Base-by-base conservation (phyloP, 495 filamentous ascomycete genomes). In the Immersiella caudata region DNA sequence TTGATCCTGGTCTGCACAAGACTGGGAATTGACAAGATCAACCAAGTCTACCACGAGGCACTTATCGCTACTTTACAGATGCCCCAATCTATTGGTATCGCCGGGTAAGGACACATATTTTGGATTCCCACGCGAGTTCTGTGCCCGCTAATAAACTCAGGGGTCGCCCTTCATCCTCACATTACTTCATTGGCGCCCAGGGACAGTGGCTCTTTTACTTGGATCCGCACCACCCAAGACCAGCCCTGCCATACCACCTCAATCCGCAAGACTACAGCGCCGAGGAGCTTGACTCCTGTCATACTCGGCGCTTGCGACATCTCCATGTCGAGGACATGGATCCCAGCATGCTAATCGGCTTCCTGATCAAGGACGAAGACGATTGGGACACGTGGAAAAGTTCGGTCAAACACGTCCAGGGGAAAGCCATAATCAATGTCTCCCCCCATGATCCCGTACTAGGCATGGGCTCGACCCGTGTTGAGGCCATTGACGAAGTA, bases 261-360 rank as follows among this genome's bases (percentile, higher is more conserved):
- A 69, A 84, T 20, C 78, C 80, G 2, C 66, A 79, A 18, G 73
- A 84, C 18, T 93, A 92, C 72, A 88, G 87, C 0, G 60, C 77
- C 33, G 90, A 91, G 66, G 93, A 97, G 40, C 68, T 96, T 14
- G 88, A 90, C 71, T 89, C 88, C 2, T 97, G 93, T 74, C 94
- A 99, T 76, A 97, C 93, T 2, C 85, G 91, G 56, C 87, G 96
- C 36, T 73, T 98, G 21, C 87, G 95, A 33, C 84, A 92, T 52
- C 82, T 99, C 27, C 89, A 93, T 65, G 83, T 98, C 36, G 87
- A 88, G 65, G 95, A 98, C 65, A 94, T 98, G 93, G 96, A 99
- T 72, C 96, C 96, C 8, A 97, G 94, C 76, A 99, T 99, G 96
- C 81, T 99, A 29, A 91, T 99, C 63, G 96, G 91, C n/a, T 98